These are phyloP conservation scores for Mycena galericulata DNA, from an alignment of 768 basidiomycete genomes.

Conservation along the genomic window DNA sequence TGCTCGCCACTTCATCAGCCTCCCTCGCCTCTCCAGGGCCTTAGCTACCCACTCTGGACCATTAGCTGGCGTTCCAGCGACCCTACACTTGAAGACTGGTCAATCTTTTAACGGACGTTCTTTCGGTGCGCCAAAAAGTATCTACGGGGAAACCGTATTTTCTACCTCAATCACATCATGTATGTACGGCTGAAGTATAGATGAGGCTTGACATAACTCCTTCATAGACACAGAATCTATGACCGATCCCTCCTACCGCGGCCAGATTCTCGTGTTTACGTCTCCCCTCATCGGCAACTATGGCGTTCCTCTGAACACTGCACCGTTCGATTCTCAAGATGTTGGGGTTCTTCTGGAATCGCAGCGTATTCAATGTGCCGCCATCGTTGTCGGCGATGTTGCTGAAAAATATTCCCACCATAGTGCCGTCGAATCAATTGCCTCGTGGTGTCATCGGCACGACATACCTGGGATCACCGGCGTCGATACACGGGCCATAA, in stretches of 20 bases:
- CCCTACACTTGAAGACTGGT: slow-evolving; percentile 93
- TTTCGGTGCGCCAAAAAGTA: slow-evolving; percentile 89
- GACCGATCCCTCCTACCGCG: slow-evolving; percentile 99
- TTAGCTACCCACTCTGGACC: slow-evolving; percentile 76
- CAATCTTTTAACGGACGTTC: slow-evolving; percentile 91
- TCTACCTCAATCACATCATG: slow-evolving; percentile 99
- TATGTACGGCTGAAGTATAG: slow-evolving; percentile 51
- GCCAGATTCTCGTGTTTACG: slow-evolving; percentile 98
- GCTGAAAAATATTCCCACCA: slow-evolving; percentile 97
- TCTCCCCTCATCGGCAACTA: slow-evolving; percentile 99
- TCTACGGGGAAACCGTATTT: slow-evolving; percentile 98
- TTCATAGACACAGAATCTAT: slow-evolving; percentile 96
- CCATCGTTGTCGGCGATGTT: slow-evolving; percentile 93
- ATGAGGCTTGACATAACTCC: slow-evolving; percentile 14
- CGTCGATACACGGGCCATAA: slow-evolving; percentile 98
- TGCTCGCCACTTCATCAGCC: slow-evolving; percentile 62
- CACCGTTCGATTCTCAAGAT: slow-evolving; percentile 77
- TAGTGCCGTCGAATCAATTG: slow-evolving; percentile 91
- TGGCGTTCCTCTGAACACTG: slow-evolving; percentile 88
- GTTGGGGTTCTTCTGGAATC: slow-evolving; percentile 94
- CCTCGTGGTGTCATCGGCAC: slow-evolving; percentile 93
- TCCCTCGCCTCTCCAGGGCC: slow-evolving; percentile 65
- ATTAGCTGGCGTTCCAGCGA: slow-evolving; percentile 71
- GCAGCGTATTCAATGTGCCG: slow-evolving; percentile 89
- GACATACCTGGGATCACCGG: slow-evolving; percentile 95